Evolutionary conservation across 345 rosid genomes (phyloP).

Genomic region (Garcia nutans): DNA sequence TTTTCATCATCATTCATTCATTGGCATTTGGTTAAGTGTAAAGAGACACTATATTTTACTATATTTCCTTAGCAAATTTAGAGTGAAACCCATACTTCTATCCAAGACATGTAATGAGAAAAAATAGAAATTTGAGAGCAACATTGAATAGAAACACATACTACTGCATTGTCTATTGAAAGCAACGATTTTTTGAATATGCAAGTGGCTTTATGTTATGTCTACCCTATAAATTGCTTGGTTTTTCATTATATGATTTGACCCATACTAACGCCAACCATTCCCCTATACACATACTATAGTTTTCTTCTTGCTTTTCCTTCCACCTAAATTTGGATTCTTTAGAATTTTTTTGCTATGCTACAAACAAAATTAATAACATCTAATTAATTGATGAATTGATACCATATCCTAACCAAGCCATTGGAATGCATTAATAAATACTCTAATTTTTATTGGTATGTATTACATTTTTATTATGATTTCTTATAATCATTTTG

Average conservation of each 20-base stretch:
- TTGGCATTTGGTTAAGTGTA: neutral
- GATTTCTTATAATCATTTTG: too few species aligned
- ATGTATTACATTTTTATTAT: too few species aligned
- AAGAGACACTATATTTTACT: slow-evolving; percentile 2
- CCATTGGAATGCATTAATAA: too few species aligned
- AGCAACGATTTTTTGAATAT: neutral
- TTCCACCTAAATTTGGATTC: neutral
- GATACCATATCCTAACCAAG: too few species aligned
- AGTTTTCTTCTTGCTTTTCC: neutral
- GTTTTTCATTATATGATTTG: slow-evolving; percentile 5
- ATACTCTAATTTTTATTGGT: too few species aligned
- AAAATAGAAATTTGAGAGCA: slow-evolving; percentile 9
- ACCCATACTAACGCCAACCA: neutral
- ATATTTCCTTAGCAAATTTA: neutral
- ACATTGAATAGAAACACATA: neutral
- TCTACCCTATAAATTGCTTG: neutral
- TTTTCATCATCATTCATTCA: neutral
- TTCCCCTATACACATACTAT: neutral
- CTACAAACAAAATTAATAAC: too few species aligned
- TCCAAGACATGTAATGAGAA: neutral
- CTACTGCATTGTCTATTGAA: neutral
- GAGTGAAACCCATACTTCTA: neutral
- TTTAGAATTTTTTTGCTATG: neutral
- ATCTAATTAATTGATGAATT: too few species aligned
- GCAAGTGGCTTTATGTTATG: neutral